Conservation (phyloP, 352 stramenopile species). For the Pythium monospermum region DNA sequence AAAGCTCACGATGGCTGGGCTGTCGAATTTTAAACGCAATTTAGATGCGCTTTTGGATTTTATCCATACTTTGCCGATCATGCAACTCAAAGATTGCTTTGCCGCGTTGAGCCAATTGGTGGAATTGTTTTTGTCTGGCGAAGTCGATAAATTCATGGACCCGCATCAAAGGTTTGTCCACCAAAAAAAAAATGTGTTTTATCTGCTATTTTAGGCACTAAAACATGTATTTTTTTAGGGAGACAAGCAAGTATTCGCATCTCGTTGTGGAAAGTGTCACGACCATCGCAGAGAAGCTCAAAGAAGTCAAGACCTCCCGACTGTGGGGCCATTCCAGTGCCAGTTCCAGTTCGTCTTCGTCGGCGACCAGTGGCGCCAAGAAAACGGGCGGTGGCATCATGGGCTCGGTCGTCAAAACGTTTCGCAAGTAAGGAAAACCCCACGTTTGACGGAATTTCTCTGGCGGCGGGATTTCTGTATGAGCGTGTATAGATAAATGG, state of each 20-base stretch:
- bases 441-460: no score
- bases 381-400: slow-evolving; percentile 39
- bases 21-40: slow-evolving; percentile 77
- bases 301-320: slow-evolving; percentile 53
- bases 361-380: slow-evolving; percentile 20
- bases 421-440: slow-evolving; percentile 38
- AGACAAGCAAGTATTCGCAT: slow-evolving; percentile 60
- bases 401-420: slow-evolving; percentile 40
- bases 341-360: slow-evolving; percentile 12
- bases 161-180: slow-evolving; percentile 47
- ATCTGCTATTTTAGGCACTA: no score
- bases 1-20: slow-evolving; percentile 61
- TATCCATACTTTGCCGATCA: slow-evolving; percentile 47
- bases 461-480: no score
- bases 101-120: slow-evolving; percentile 56
- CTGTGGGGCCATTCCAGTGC: slow-evolving; percentile 40
- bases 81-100: slow-evolving; percentile 65
- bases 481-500: no score
- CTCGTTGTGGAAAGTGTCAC: slow-evolving; percentile 62
- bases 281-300: slow-evolving; percentile 65
- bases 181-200: background rate
- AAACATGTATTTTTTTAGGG: slow-evolving; percentile 22
- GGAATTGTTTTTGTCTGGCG: slow-evolving; percentile 60
- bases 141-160: slow-evolving; percentile 54
- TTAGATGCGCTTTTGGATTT: slow-evolving; percentile 66